Evolutionary conservation across 73 alveolate species (phyloP).

Genomic region (Durusdinium trenchii): DNA sequence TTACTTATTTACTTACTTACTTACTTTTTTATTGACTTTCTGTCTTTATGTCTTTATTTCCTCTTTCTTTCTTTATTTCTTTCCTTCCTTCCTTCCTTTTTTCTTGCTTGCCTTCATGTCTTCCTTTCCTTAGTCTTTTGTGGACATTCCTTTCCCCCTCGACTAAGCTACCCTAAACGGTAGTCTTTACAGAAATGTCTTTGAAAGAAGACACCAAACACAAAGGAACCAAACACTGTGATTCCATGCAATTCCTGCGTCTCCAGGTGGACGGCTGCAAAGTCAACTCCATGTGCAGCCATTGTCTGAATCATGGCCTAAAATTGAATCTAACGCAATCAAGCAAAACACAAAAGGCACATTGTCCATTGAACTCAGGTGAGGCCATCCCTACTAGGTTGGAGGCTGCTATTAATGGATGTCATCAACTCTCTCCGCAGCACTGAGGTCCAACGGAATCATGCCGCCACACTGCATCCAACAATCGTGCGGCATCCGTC

Average conservation of each 20-base stretch:
- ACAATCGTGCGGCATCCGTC: conserved; percentile 69
- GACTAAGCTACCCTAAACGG: too few species aligned
- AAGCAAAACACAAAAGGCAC: background rate
- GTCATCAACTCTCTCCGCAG: background rate
- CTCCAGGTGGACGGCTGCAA: conserved; percentile 61
- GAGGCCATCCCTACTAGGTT: background rate
- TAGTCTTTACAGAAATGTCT: too few species aligned
- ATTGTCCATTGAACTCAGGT: too few species aligned
- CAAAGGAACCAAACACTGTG: too few species aligned
- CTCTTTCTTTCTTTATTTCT: background rate
- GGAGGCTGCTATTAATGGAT: background rate
- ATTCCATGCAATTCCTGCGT: conserved; percentile 68
- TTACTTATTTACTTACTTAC: too few species aligned
- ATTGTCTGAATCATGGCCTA: conserved; percentile 75
- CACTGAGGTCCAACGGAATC: conserved; percentile 34
- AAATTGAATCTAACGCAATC: too few species aligned
- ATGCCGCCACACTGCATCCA: conserved; percentile 67
- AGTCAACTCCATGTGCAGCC: conserved; percentile 85
- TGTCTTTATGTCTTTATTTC: background rate
- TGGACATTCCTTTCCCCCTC: too few species aligned
- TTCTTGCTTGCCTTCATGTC: too few species aligned
- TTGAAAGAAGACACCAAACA: too few species aligned
- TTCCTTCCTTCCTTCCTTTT: background rate
- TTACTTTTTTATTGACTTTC: too few species aligned
- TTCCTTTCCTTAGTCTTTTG: too few species aligned